Evolutionary conservation across 2,329 filamentous ascomycete species (phyloP).

Genomic region (Fusarium pininemorale): DNA sequence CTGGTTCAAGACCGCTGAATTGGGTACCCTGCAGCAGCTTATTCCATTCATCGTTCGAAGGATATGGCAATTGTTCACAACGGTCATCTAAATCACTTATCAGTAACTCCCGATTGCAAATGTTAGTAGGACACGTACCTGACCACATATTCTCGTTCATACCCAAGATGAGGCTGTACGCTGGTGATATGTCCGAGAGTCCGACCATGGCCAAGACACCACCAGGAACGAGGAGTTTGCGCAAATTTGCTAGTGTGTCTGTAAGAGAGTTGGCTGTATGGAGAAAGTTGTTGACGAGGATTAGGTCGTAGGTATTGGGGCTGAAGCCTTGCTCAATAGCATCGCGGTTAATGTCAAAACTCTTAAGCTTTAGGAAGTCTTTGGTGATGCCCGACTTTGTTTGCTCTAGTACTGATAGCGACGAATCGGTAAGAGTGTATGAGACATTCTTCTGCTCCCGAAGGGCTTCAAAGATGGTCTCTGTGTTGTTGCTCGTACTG

Average conservation of each 20-base stretch:
- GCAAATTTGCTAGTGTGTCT: not conserved
- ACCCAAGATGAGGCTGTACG: constrained; percentile 15
- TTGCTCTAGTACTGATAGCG: not conserved
- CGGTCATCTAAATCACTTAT: not conserved
- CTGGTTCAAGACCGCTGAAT: constrained; percentile 19
- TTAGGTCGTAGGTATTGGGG: not conserved
- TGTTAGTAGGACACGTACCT: not conserved
- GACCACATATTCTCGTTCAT: constrained; percentile 21
- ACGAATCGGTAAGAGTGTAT: constrained; percentile 6
- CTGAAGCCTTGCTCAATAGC: not conserved
- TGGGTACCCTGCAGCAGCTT: not conserved
- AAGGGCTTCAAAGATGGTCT: not conserved
- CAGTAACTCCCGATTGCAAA: rapidly evolving
- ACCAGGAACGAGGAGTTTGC: constrained; percentile 1
- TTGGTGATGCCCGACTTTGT: not conserved
- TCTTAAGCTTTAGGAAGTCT: not conserved
- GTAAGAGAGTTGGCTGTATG: not conserved
- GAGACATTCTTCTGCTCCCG: not conserved
- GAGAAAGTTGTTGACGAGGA: constrained; percentile 8
- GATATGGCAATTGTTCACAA: not conserved
- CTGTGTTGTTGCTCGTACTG: not conserved
- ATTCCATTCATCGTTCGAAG: constrained; percentile 1
- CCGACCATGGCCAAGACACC: constrained; percentile 1
- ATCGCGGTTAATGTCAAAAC: constrained; percentile 6
- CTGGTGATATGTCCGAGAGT: constrained; percentile 12